Base-by-base conservation (phyloP, 768 basidiomycete genomes). In the Chalciporus chontae region DNA sequence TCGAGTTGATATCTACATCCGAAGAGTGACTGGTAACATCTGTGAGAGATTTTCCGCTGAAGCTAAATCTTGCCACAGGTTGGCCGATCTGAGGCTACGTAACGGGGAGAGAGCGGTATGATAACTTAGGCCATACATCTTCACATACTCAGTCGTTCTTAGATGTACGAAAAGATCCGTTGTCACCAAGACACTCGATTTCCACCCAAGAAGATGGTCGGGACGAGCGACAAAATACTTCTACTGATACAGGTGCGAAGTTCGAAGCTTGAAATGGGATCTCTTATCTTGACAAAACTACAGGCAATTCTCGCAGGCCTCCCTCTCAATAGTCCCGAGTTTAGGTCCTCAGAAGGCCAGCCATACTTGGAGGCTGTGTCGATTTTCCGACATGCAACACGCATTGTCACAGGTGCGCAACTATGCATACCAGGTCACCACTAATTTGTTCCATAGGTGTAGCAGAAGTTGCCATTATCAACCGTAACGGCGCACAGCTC, bases 101-200 rank as follows among this genome's bases (percentile, higher is more conserved):
- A 72, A 68, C 9, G 87, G 88, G 13, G 93, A 95, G 65, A 94
- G 85, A 67, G 71, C 76, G 49, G 91, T 87, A 17, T 40, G 54
- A 56, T 43, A 24, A 19, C 7, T 24, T 10, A 8, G 40, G 8
- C 4, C 39, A 21, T 32, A 21, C 36, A 15, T 10, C 21, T 17
- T 17, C 38, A 23, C 17, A 17, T 24, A 17, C 40, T 47, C 29
- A 50, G 29, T 3, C 21, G 5, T 37, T 43, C 40, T 18, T 40
- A 79, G 74, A 69, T 74, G 53, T 85, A 82, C 56, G 89, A 89
- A 62, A 84, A 78, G 59, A 73, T 93, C 39, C 75, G 81, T 48
- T 74, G 71, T 43, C 82, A 90, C 49, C 73, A 74, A n/a, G 91
- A 92, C 52, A 88, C 94, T 50, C 84, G 91, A 2, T 96, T 81